Evolutionary conservation across 2,329 filamentous ascomycete species (phyloP).

Genomic region (Fusarium bactridioides): DNA sequence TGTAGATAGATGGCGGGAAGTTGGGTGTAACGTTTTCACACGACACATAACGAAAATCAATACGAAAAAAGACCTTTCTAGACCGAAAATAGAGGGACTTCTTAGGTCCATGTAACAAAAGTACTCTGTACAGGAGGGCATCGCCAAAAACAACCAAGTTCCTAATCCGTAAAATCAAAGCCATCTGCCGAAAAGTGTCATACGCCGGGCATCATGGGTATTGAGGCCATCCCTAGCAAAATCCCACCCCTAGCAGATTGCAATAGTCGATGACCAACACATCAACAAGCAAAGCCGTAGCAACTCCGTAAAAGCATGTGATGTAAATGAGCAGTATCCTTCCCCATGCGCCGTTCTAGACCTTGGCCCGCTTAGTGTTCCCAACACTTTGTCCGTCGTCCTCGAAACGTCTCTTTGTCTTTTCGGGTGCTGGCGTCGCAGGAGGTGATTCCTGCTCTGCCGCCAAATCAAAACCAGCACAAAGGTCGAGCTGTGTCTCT

Average conservation of each 20-base stretch:
- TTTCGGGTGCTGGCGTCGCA: slow-evolving; percentile 7
- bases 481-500: slow-evolving; percentile 47
- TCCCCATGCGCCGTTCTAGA: slow-evolving; percentile 15
- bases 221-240: slow-evolving; percentile 29
- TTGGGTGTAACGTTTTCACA: slow-evolving; percentile 35
- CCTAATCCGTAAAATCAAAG: slow-evolving; percentile 13
- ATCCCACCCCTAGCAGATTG: slow-evolving; percentile 18
- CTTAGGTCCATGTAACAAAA: not conserved
- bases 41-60: slow-evolving; percentile 37
- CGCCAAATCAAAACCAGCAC: slow-evolving; percentile 34
- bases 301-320: slow-evolving; percentile 21
- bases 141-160: not conserved
- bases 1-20: slow-evolving; percentile 9
- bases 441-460: slow-evolving; percentile 15
- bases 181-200: slow-evolving; percentile 22
- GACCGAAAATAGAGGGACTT: not conserved
- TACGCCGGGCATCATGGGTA: slow-evolving; percentile 38
- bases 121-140: not conserved
- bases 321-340: slow-evolving; percentile 10
- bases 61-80: slow-evolving; percentile 33
- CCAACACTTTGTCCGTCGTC: slow-evolving; percentile 9
- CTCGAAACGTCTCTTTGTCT: slow-evolving; percentile 28
- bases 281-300: not conserved
- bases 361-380: slow-evolving; percentile 32
- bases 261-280: not conserved